Evolutionary conservation across 352 stramenopile species (phyloP), one percentile per base, ranked within the genome.

Genomic region (Phytophthora tentaculata): DNA sequence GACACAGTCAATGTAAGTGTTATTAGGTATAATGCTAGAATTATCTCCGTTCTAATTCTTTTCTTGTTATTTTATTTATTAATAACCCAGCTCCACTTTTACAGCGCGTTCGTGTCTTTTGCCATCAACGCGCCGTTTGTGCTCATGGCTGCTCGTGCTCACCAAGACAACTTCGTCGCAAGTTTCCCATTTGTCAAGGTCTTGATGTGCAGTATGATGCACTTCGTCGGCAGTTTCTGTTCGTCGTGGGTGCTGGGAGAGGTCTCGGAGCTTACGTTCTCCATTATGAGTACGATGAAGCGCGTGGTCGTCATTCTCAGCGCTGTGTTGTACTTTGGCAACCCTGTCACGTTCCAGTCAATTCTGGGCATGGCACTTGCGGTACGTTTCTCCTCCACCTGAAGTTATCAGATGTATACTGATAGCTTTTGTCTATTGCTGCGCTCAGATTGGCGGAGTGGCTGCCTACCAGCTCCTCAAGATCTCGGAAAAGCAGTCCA

Each of bases 61-160:
- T 10, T 43, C n/a, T 20, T 59, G n/a, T n/a, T n/a, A n/a, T n/a
- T n/a, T n/a, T n/a, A n/a, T n/a, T n/a, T n/a, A n/a, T n/a, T n/a
- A n/a, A n/a, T n/a, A n/a, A n/a, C n/a, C n/a, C n/a, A 96, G 88
- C 84, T 96, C 8, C 88, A 96, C 74, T 96, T 96, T 55, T 96
- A 95, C 79, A 91, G 82, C 43, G 81, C 84, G 6, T 88, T 94
- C 59, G 55, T 96, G 35, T 94, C 86, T 24, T 94, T 96, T 28
- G 82, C 85, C 13, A 90, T 96, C 71, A 96, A 96, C 52, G 83
- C 83, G 6, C 86, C 88, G 8, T 77, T 92, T 23, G 83, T 94
- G 28, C 59, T 94, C 14, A 84, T 87, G 58, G 83, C 77, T 56
- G 72, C 76, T 16, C 72, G 80, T 22, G 70, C 81, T 16, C 70